These are phyloP conservation scores for Lichenothelia convexa DNA, from an alignment of 495 filamentous ascomycete genomes.

Conservation along the genomic window DNA sequence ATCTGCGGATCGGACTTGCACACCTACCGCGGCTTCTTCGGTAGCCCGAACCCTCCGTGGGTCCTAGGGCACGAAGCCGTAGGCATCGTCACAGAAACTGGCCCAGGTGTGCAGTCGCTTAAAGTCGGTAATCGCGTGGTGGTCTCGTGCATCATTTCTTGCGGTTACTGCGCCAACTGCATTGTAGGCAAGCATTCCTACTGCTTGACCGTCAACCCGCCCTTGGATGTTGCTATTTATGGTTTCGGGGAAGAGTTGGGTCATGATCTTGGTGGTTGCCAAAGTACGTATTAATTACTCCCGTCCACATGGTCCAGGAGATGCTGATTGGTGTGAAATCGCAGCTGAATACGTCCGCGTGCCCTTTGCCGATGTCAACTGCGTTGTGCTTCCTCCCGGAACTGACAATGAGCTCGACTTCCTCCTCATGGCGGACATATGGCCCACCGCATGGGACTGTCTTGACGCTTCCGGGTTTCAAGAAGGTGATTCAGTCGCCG, in stretches of 20 bases:
- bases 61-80: slow-evolving; percentile 17
- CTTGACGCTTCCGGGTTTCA: slow-evolving; percentile 20
- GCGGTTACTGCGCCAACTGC: slow-evolving; percentile 26
- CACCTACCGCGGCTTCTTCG: slow-evolving; percentile 21
- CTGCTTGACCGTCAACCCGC: slow-evolving; percentile 27
- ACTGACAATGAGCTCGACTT: slow-evolving; percentile 16
- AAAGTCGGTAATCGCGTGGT: slow-evolving; percentile 24
- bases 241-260: slow-evolving; percentile 33
- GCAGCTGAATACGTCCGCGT: slow-evolving; percentile 34
- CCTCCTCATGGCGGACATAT: slow-evolving; percentile 22
- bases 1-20: slow-evolving; percentile 29
- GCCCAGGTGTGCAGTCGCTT: slow-evolving; percentile 12
- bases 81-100: slow-evolving; percentile 10
- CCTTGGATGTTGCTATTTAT: slow-evolving; percentile 26
- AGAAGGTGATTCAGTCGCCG: slow-evolving; percentile 23
- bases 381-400: slow-evolving; percentile 16
- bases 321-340: no score
- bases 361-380: slow-evolving; percentile 24
- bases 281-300: no score
- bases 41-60: slow-evolving; percentile 7
- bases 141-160: slow-evolving; percentile 25
- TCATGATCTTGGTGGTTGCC: no score
- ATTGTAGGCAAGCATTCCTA: slow-evolving; percentile 20
- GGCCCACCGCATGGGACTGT: slow-evolving; percentile 21
- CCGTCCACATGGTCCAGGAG: no score